Evolutionary conservation across 2,329 filamentous ascomycete genomes (phyloP), one percentile per base, ranked within the genome.

Genomic region (Colletotrichum salicis): DNA sequence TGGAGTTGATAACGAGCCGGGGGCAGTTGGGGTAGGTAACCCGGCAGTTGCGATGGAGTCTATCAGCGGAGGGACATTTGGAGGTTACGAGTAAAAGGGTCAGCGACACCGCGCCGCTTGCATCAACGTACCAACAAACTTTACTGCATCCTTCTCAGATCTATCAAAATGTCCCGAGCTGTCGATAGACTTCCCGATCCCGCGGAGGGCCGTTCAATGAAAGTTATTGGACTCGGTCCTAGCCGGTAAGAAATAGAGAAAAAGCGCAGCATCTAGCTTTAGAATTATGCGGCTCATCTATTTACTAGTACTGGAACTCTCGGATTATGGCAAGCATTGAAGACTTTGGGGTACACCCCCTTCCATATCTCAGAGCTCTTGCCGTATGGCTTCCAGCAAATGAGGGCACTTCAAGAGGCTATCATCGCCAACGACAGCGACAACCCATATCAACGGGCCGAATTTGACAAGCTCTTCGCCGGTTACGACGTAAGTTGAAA

Each of bases 401-500:
- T 80, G 54, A 73, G 75, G n/a, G 74, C 81, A 19, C 66, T 82
- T 31, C 72, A 74, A 2, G 81, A 83, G 41, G 80, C 78, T 5
- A 78, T 27, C 70, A 74, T 57, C 75, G 77, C 73, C 45, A 76
- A 22, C 76, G 75, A 51, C 76, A 79, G 58, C 7, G 64, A 64
- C 11, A 55, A 71, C 29, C 79, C 76, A 6, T 82, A 82, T 64
- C 77, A 76, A 51, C 78, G 79, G 22, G 75, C 74, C 12, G 82
- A 84, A 54, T 84, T 82, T 56, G 82, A 84, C 70, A 83, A 83
- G 73, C 82, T 81, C 78, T 79, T 82, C 31, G 80, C 79, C 31
- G 76, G 80, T 27, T 82, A 82, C 56, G 81, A 83, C 67, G 82
- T 71, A 22, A 55, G 68, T 55, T 11, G 5, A 6, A 4, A 3